A percentile compares a stretch with the other conserved stretches of the same genome.
Evolutionary conservation across 176 grass and related monocot species (phyloP).

Genomic region (Tuctoria greenei): DNA sequence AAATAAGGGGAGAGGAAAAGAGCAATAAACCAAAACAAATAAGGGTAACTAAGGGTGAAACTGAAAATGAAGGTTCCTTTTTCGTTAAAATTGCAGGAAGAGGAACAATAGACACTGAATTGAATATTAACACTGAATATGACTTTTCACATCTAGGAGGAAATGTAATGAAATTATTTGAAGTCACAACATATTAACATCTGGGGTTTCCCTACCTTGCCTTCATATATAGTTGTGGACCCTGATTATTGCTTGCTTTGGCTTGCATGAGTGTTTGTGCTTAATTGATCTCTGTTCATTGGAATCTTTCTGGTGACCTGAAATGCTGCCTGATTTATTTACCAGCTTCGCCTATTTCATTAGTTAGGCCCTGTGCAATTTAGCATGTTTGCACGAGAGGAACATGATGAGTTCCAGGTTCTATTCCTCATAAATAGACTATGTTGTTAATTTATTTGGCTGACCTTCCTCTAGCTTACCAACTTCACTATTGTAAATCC

Average conservation of each 20-base stretch:
- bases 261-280: neutral
- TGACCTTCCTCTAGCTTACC: conserved; percentile 11
- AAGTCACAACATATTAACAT: neutral
- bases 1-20: too few species aligned
- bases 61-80: neutral
- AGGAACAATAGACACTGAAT: neutral
- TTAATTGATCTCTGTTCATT: conserved; percentile 14
- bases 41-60: too few species aligned
- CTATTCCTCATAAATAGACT: conserved; percentile 21
- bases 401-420: conserved; percentile 22
- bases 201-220: neutral
- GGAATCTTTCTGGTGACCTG: neutral
- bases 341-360: neutral
- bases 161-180: conserved; percentile 17
- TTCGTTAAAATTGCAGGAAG: neutral
- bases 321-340: neutral
- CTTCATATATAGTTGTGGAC: neutral
- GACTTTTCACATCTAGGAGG: neutral
- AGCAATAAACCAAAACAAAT: too few species aligned
- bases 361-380: conserved; percentile 18
- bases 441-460: neutral
- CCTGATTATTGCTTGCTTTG: conserved; percentile 13
- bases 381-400: conserved; percentile 27
- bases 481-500: neutral
- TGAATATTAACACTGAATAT: neutral